Percentiles rank a stretch among this genome's conserved stretches.
Conservation (phyloP, 169 alveolate genomes). For the Eimeria nieschulzi region DNA sequence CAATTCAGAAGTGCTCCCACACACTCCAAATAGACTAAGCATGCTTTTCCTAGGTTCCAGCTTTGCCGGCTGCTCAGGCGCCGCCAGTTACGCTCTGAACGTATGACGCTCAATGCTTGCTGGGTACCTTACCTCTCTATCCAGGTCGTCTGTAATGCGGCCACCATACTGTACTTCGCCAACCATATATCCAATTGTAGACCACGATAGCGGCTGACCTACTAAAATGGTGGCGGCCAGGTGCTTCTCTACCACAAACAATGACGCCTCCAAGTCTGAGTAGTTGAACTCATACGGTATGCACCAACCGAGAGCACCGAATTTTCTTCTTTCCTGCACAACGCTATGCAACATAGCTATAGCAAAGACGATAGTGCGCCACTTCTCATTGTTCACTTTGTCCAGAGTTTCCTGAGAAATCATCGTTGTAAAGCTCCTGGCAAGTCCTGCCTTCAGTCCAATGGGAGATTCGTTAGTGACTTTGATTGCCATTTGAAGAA, state of each 20-base stretch:
- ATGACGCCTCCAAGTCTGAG: conserved; percentile 96
- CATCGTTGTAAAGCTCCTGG: conserved; percentile 93
- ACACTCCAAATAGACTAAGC: no score
- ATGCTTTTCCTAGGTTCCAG: no score
- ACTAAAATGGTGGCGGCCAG: conserved; percentile 89
- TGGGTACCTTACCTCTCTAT: conserved; percentile 87
- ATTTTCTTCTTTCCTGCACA: conserved; percentile 94
- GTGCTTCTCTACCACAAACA: conserved; percentile 93
- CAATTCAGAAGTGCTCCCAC: no score
- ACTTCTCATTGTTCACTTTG: conserved; percentile 94
- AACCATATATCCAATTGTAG: conserved; percentile 94
- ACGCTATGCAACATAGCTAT: conserved; percentile 89
- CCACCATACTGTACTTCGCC: conserved; percentile 98
- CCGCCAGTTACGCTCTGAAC: no score
- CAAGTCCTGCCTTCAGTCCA: conserved; percentile 96
- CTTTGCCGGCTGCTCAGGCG: no score
- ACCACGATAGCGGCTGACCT: conserved; percentile 90
- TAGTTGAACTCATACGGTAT: conserved; percentile 97
- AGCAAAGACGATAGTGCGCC: conserved; percentile 93
- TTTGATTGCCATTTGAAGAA: conserved; percentile 95
- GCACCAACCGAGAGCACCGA: conserved; percentile 96
- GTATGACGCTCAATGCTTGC: no score
- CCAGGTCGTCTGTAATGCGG: conserved; percentile 95
- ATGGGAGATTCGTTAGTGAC: conserved; percentile 96
- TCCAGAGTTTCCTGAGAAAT: conserved; percentile 93